A percentile compares a stretch with the other conserved stretches of the same genome.
phyloP scores from a whole-genome alignment of 176 grass and related monocot species.

The Avena sativa region DNA sequence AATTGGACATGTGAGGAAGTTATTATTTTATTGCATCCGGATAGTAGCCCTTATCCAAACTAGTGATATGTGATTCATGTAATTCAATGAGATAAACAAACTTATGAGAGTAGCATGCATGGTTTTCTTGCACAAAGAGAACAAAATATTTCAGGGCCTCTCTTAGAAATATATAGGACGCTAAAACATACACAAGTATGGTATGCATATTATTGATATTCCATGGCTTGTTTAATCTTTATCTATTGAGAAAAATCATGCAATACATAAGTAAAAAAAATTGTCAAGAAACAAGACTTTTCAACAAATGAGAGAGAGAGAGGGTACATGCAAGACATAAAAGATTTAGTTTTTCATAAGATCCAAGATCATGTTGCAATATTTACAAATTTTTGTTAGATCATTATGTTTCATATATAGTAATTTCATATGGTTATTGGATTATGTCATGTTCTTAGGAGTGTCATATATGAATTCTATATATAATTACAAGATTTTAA shows the following conservation, averaged over 20 bases:
- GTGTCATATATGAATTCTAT: neutral
- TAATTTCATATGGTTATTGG: neutral
- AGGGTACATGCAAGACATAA: no score
- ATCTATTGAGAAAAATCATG: no score
- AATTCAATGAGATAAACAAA: neutral
- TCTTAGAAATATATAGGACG: neutral
- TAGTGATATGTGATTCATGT: neutral
- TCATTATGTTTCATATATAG: neutral
- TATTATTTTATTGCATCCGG: neutral
- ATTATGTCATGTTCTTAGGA: neutral
- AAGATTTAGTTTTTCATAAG: no score
- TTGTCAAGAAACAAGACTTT: no score
- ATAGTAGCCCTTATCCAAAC: neutral
- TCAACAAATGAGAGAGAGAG: no score
- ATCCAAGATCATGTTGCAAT: neutral
- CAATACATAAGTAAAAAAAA: no score
- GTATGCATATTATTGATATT: no score
- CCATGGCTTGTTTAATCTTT: no score
- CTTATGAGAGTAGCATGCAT: neutral
- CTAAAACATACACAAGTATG: no score
- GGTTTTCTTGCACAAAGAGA: neutral
- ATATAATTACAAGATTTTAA: neutral
- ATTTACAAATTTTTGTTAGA: neutral
- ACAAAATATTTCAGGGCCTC: neutral
- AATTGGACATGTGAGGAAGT: neutral